Evolutionary conservation across 495 filamentous ascomycete species (phyloP).

Genomic region (Penicillium macrosclerotiorum): DNA sequence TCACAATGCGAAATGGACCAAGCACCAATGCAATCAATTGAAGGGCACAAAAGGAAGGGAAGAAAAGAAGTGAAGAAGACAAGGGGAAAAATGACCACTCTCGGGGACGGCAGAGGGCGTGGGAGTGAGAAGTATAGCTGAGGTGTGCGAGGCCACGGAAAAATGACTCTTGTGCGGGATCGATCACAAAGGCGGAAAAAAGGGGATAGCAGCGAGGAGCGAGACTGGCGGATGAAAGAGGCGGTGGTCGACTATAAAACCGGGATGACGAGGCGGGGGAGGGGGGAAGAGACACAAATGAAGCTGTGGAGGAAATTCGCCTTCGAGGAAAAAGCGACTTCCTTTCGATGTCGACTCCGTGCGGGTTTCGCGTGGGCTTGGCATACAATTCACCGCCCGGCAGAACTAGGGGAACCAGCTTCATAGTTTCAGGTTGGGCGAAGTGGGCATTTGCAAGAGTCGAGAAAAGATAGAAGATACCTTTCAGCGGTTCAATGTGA

Average conservation of each 20-base stretch:
- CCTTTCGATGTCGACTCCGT: conserved; percentile 25
- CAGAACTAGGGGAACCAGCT: conserved; percentile 22
- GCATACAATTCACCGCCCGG: conserved; percentile 23
- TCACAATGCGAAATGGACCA: conserved; percentile 37
- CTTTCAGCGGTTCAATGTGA: neutral
- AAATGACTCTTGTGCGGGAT: conserved; percentile 33
- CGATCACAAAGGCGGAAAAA: conserved; percentile 1
- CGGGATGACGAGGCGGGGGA: conserved; percentile 11
- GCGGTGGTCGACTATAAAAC: conserved; percentile 7
- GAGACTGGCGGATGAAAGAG: conserved; percentile 10
- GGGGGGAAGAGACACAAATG: conserved; percentile 19
- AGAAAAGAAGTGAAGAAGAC: conserved; percentile 17
- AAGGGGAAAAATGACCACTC: conserved; percentile 5
- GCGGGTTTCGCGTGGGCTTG: conserved; percentile 32
- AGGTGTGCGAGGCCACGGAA: conserved; percentile 12
- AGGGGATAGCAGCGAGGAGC: conserved; percentile 2
- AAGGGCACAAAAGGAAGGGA: conserved; percentile 17
- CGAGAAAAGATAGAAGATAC: neutral
- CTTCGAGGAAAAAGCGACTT: conserved; percentile 34
- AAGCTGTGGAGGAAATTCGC: conserved; percentile 30
- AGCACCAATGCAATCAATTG: conserved; percentile 27
- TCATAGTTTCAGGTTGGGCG: too few species aligned
- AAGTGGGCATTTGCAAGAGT: neutral
- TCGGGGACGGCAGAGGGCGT: conserved; percentile 15
- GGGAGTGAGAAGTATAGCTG: conserved; percentile 23